Evolutionary conservation across 495 filamentous ascomycete species (phyloP).

Genomic region (Diplogelasinospora grovesii): DNA sequence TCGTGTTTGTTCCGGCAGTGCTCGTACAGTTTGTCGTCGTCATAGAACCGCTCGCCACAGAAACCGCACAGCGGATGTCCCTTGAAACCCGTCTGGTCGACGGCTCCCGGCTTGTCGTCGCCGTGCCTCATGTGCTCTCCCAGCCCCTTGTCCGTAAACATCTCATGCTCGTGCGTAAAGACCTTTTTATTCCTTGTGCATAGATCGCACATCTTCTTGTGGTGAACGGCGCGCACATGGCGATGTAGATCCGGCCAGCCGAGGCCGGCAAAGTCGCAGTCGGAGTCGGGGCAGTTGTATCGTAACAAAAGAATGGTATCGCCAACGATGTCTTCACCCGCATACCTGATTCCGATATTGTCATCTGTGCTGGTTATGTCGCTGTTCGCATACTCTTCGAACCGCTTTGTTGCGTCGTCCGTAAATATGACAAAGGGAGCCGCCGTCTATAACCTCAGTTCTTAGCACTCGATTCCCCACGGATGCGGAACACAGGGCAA

Average conservation of each 20-base stretch:
- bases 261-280: slow-evolving; percentile 83
- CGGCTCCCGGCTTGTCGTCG: slow-evolving; percentile 83
- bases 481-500: slow-evolving; percentile 11
- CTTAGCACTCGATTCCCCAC: slow-evolving; percentile 11
- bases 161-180: slow-evolving; percentile 93
- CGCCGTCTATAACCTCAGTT: slow-evolving; percentile 48
- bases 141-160: slow-evolving; percentile 79
- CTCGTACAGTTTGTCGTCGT: slow-evolving; percentile 86
- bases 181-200: slow-evolving; percentile 95
- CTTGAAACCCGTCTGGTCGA: slow-evolving; percentile 92
- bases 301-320: slow-evolving; percentile 82
- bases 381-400: slow-evolving; percentile 65
- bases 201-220: slow-evolving; percentile 89
- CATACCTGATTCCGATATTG: slow-evolving; percentile 84
- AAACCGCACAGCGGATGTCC: slow-evolving; percentile 94
- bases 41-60: slow-evolving; percentile 88
- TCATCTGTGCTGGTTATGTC: slow-evolving; percentile 72
- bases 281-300: slow-evolving; percentile 86
- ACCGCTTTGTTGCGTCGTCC: slow-evolving; percentile 70
- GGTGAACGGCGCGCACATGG: slow-evolving; percentile 75
- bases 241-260: slow-evolving; percentile 91
- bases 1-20: slow-evolving; percentile 93
- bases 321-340: slow-evolving; percentile 75
- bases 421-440: slow-evolving; percentile 87
- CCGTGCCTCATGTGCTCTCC: slow-evolving; percentile 83